Evolutionary conservation across 345 rosid genomes (phyloP), one percentile per base, ranked within the genome.

Genomic region (Gynandropsis gynandra): DNA sequence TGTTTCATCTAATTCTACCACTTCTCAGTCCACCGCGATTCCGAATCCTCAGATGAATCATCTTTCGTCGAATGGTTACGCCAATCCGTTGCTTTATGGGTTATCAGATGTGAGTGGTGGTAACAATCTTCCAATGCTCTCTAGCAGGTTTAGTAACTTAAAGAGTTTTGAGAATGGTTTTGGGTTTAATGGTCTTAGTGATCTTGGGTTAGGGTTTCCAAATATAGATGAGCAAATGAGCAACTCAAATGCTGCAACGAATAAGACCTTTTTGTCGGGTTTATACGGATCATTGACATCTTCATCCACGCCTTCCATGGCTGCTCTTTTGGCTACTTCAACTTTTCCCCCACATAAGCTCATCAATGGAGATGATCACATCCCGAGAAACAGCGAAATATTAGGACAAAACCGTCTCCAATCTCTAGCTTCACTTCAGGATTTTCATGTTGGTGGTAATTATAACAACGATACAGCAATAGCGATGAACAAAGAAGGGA

Each of bases 121-220:
- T 33, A 65, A 70, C 32, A 71, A 64, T 55, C 75, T 83, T 66
- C 61, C 65, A 34, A 54, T 47, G 61, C 16, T 59, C 54, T 65
- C 50, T 17, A 66, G 50, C 61, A 55, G 70, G 13, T 66, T 59
- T 49, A 53, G 47, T 46, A 64, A 66, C 41, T 43, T 63, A 53
- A 66, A 19, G 59, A 61, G 65, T 66, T 47, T 66, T 34, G 74
- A 80, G 68, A 72, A 72, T 47, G 64, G 59, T 73, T 73, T 57
- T 56, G 75, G 78, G n/a, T 76, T 66, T 65, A 53, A 32, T 37
- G 80, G 75, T 69, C 69, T 76, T 24, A 66, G 66, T 48, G 67
- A 67, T 53, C 79, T 74, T 63, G 96, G 77, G 37, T 63, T 77
- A 70, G 87, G 89, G 76, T 76, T 77, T 75, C 75, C 81, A 31